Evolutionary conservation across 2,329 filamentous ascomycete species (phyloP).

Genomic region (Davidsoniella virescens): DNA sequence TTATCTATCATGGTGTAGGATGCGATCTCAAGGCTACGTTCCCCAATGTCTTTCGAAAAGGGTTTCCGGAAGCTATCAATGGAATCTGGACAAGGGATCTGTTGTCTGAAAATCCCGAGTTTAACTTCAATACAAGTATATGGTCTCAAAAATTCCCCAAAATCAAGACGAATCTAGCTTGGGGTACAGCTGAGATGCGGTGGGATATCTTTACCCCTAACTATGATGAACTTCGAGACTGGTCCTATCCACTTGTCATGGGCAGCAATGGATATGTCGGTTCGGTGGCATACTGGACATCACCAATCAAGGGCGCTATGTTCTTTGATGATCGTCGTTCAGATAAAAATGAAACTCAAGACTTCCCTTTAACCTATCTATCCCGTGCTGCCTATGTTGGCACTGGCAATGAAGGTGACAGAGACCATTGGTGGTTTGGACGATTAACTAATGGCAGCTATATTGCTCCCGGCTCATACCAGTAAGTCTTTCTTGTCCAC

Average conservation of each 20-base stretch:
- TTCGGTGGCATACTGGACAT: too few relatives aligned
- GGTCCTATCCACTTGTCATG: slow-evolving; percentile 23
- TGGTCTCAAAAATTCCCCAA: slow-evolving; percentile 14
- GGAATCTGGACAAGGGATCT: too few relatives aligned
- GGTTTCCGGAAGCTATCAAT: background rate
- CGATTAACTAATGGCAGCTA: slow-evolving; percentile 17
- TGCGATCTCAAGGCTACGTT: slow-evolving; percentile 3
- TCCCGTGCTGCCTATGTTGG: too few relatives aligned
- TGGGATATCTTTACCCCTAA: slow-evolving; percentile 25
- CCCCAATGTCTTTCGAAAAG: slow-evolving; percentile 3
- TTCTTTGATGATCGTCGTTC: too few relatives aligned
- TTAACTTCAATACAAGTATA: slow-evolving; percentile 11
- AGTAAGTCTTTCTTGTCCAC: slow-evolving; percentile 1
- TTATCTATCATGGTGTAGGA: slow-evolving; percentile 23
- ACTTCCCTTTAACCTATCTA: too few relatives aligned
- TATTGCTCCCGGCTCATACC: slow-evolving; percentile 18
- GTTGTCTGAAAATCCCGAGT: too few relatives aligned
- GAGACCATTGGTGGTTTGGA: slow-evolving; percentile 18
- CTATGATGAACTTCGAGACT: slow-evolving; percentile 20
- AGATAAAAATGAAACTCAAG: too few relatives aligned
- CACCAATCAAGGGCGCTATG: too few relatives aligned
- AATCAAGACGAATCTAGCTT: slow-evolving; percentile 17
- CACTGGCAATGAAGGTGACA: too few relatives aligned
- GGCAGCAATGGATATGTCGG: slow-evolving; percentile 26
- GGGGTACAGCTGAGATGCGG: slow-evolving; percentile 22